A percentile compares a stretch with the other conserved stretches of the same genome.
Conservation (phyloP, 768 basidiomycete species). For the Phaeotremella fagi region DNA sequence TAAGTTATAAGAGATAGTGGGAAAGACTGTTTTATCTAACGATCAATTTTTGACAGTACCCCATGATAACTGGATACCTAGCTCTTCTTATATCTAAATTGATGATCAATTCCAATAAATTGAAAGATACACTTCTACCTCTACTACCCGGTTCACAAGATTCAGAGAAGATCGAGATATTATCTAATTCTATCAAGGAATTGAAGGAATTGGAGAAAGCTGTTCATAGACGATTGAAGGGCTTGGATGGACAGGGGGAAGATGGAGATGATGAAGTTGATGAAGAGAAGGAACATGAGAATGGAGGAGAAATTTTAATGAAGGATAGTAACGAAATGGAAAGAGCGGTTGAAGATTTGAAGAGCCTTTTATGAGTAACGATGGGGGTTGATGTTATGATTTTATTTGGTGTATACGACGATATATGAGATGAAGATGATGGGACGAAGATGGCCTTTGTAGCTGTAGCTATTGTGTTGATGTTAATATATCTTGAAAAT, state of each 20-base stretch:
- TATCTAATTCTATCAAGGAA: slow-evolving; percentile 13
- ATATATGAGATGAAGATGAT: no score
- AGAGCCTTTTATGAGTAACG: no score
- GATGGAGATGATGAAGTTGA: not conserved
- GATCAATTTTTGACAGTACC: no score
- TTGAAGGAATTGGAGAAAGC: slow-evolving; percentile 5
- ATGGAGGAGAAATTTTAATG: not conserved
- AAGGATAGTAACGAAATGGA: slow-evolving; percentile 1
- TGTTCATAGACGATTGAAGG: slow-evolving; percentile 6
- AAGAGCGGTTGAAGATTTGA: slow-evolving; percentile 2
- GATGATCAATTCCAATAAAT: not conserved
- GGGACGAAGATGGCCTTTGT: no score
- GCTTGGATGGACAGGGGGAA: not conserved
- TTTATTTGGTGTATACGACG: no score
- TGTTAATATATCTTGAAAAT: no score
- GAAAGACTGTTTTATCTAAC: no score
- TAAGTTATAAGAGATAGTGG: slow-evolving; percentile 3
- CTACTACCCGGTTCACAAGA: slow-evolving; percentile 1
- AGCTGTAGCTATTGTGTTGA: no score
- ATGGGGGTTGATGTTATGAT: no score
- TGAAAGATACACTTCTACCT: not conserved
- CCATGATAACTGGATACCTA: slow-evolving; percentile 12
- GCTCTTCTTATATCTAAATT: slow-evolving; percentile 10
- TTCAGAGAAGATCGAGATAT: slow-evolving; percentile 1
- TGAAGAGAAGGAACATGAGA: not conserved